phyloP scores from a whole-genome alignment of 495 filamentous ascomycete species.

The Lindgomyces ingoldianus region DNA sequence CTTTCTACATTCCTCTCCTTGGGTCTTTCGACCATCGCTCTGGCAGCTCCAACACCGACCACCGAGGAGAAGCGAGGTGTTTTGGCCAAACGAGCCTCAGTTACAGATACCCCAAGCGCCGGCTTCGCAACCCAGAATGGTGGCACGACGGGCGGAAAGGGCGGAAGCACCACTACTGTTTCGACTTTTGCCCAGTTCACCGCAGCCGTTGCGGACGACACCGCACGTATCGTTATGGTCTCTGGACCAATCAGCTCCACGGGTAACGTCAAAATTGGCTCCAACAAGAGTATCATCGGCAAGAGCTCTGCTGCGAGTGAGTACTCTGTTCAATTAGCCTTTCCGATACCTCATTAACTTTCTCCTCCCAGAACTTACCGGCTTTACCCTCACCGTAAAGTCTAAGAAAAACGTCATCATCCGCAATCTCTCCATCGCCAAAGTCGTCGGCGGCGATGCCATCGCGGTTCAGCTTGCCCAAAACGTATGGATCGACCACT shows the following conservation, averaged over 20 bases:
- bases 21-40: constrained; percentile 30
- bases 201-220: constrained; percentile 29
- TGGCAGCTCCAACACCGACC: constrained; percentile 30
- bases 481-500: constrained; percentile 71
- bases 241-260: constrained; percentile 20
- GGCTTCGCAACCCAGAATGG: constrained; percentile 53
- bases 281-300: constrained; percentile 38
- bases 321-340: neutral
- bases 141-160: constrained; percentile 61
- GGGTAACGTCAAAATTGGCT: constrained; percentile 27
- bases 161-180: constrained; percentile 61
- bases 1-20: constrained; percentile 29
- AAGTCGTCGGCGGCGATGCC: constrained; percentile 63
- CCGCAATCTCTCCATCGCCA: constrained; percentile 61
- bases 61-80: constrained; percentile 17
- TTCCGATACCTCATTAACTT: neutral
- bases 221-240: constrained; percentile 27
- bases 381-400: constrained; percentile 54
- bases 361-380: constrained; percentile 45
- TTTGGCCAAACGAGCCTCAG: constrained; percentile 43
- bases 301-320: constrained; percentile 29
- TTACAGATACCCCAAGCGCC: constrained; percentile 41
- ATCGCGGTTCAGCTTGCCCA: constrained; percentile 58
- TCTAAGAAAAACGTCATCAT: constrained; percentile 61
- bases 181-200: constrained; percentile 52